Percentiles rank a stretch among this genome's conserved stretches.
Conservation (phyloP, 768 basidiomycete genomes). For the Kwoniella botswanensis region DNA sequence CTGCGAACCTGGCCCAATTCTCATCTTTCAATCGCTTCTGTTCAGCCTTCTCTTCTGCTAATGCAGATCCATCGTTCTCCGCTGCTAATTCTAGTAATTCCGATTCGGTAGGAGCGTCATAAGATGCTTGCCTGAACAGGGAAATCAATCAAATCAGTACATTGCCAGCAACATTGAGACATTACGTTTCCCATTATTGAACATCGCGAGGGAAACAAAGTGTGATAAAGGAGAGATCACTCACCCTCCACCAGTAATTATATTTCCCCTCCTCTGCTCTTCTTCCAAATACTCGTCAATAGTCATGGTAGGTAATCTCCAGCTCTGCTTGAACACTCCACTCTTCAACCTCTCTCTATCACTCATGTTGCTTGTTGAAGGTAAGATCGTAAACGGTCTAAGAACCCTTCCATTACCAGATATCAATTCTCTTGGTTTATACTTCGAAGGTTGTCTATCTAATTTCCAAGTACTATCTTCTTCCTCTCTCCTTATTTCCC, state of each 20-base stretch:
- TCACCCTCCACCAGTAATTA: slow-evolving; percentile 86
- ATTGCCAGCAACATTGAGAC: too few relatives aligned
- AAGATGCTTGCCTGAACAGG: slow-evolving; percentile 68
- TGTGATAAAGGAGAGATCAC: slow-evolving; percentile 43
- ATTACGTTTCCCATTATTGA: too few relatives aligned
- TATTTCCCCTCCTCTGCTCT: slow-evolving; percentile 80
- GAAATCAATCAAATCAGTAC: neutral
- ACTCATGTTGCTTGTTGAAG: slow-evolving; percentile 64
- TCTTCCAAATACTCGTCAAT: slow-evolving; percentile 92
- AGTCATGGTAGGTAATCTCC: slow-evolving; percentile 91
- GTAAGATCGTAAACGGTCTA: slow-evolving; percentile 89
- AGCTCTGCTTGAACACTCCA: slow-evolving; percentile 81
- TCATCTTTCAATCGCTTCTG: slow-evolving; percentile 83
- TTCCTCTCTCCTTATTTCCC: slow-evolving; percentile 22
- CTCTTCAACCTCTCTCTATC: slow-evolving; percentile 75
- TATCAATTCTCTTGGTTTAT: slow-evolving; percentile 61
- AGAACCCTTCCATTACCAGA: slow-evolving; percentile 81
- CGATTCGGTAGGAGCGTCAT: slow-evolving; percentile 70
- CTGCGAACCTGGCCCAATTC: slow-evolving; percentile 87
- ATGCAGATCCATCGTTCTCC: slow-evolving; percentile 78
- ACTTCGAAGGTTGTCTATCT: slow-evolving; percentile 64
- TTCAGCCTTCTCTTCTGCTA: slow-evolving; percentile 73
- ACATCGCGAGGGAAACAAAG: too few relatives aligned
- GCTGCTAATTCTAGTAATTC: slow-evolving; percentile 79
- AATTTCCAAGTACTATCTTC: slow-evolving; percentile 74